Conservation (phyloP, 441 rosid genomes). For the Euphorbia schlechtendalii region DNA sequence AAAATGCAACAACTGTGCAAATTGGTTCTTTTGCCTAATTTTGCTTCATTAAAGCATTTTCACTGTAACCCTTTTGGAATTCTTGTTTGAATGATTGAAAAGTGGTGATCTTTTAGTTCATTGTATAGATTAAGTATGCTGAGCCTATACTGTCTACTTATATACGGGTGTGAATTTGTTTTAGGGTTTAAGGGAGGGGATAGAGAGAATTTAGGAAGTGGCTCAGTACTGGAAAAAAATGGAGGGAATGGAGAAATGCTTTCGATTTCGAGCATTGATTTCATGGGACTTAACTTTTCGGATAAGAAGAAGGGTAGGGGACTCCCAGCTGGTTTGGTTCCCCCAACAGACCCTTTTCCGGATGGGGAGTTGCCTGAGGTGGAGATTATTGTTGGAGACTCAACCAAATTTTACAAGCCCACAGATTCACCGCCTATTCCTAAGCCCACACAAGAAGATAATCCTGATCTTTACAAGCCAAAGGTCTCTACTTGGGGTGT, state of each 20-base stretch:
- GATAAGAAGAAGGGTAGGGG: conserved; percentile 67
- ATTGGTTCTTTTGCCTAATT: conserved; percentile 5
- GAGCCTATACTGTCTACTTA: conserved; percentile 14
- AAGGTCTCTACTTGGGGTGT: conserved; percentile 94
- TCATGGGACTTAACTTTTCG: conserved; percentile 65
- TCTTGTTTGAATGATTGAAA: neutral
- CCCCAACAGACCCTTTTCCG: conserved; percentile 47
- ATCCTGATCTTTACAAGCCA: conserved; percentile 57
- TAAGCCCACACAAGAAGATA: conserved; percentile 33
- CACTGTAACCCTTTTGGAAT: too few relatives aligned
- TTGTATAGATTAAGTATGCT: neutral
- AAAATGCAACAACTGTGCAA: neutral
- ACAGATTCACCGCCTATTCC: conserved; percentile 21
- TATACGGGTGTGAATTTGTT: conserved; percentile 15
- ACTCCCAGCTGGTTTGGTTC: conserved; percentile 69
- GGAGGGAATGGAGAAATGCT: conserved; percentile 32
- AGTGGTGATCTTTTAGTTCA: neutral
- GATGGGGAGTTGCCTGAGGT: conserved; percentile 59
- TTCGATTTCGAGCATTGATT: conserved; percentile 61
- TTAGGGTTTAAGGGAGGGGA: conserved; percentile 34
- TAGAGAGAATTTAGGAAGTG: conserved; percentile 19
- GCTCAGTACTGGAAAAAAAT: conserved; percentile 21
- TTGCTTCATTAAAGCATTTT: neutral
- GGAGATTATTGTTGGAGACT: conserved; percentile 82
- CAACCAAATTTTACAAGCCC: conserved; percentile 39